phyloP scores from a whole-genome alignment of 352 stramenopile genomes.

The Thalassiosira hispida region DNA sequence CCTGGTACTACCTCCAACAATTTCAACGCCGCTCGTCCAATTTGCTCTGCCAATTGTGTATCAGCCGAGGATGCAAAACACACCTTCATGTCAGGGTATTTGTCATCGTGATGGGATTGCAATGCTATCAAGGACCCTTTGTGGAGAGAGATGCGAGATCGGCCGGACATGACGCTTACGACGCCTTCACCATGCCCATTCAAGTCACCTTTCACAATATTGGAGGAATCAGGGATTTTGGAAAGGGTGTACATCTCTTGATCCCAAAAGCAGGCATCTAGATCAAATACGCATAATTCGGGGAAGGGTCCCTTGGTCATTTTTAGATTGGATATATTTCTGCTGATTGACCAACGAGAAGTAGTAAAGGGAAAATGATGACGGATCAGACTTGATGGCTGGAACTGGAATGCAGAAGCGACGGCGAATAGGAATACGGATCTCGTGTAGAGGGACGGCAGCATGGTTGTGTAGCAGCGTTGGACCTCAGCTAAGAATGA shows the following conservation, averaged over 20 bases:
- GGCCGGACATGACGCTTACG: constrained; percentile 72
- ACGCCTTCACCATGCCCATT: constrained; percentile 79
- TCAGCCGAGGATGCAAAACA: constrained; percentile 85
- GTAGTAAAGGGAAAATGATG: not conserved
- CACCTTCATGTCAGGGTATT: constrained; percentile 84
- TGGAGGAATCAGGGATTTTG: constrained; percentile 58
- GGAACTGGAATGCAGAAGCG: constrained; percentile 20
- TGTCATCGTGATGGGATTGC: constrained; percentile 76
- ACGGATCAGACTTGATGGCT: constrained; percentile 1
- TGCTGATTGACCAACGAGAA: not conserved
- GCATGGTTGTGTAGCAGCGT: not conserved
- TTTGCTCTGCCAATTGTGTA: constrained; percentile 74
- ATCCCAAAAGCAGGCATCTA: constrained; percentile 85
- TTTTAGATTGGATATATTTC: not conserved
- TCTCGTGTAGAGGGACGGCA: constrained; percentile 14
- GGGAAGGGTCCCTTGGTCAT: constrained; percentile 49
- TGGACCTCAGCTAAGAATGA: not conserved
- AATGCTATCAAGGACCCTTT: constrained; percentile 80
- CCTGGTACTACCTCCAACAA: constrained; percentile 76
- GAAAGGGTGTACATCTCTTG: constrained; percentile 76
- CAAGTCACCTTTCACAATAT: constrained; percentile 76
- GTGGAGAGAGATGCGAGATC: constrained; percentile 82
- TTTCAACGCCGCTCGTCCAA: constrained; percentile 77
- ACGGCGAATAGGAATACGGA: constrained; percentile 33
- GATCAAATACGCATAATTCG: constrained; percentile 86